Evolutionary conservation across 202 grass and related monocot species (phyloP).

Genomic region (Panicum hallii): DNA sequence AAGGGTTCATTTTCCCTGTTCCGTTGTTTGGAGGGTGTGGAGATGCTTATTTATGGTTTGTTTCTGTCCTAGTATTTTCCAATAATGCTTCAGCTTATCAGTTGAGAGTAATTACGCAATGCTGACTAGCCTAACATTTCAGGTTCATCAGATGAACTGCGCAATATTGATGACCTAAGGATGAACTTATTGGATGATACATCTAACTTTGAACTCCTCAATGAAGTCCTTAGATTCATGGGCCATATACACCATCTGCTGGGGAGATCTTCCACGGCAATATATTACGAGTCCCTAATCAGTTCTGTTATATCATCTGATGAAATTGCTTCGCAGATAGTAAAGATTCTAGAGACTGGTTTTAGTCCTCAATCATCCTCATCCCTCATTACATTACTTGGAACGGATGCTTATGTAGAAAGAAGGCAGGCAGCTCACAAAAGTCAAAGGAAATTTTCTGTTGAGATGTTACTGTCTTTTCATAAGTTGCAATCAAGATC

Average conservation of each 20-base stretch:
- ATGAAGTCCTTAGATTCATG: constrained; percentile 92
- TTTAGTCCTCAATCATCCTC: constrained; percentile 65
- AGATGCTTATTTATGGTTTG: constrained; percentile 84
- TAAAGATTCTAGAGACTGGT: constrained; percentile 80
- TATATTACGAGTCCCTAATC: constrained; percentile 89
- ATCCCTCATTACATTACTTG: constrained; percentile 71
- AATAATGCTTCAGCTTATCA: constrained; percentile 30
- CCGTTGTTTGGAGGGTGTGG: constrained; percentile 75
- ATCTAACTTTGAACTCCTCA: constrained; percentile 62
- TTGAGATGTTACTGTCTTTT: constrained; percentile 91
- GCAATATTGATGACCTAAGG: constrained; percentile 29
- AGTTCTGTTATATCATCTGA: constrained; percentile 68
- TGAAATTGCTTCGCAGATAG: constrained; percentile 79
- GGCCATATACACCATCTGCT: constrained; percentile 78
- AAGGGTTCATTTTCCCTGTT: constrained; percentile 90
- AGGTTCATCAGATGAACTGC: constrained; percentile 77
- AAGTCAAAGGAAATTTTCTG: constrained; percentile 91
- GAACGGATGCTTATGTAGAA: constrained; percentile 74
- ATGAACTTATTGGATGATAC: constrained; percentile 47
- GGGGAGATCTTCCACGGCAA: constrained; percentile 74
- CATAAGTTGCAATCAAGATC: constrained; percentile 70
- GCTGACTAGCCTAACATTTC: constrained; percentile 44
- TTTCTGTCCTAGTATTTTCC: constrained; percentile 45
- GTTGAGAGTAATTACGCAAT: constrained; percentile 37
- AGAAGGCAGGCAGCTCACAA: constrained; percentile 76